A percentile compares a stretch with the other conserved stretches of the same genome.
These are phyloP conservation scores for Nicotiana knightiana DNA, from an alignment of 257 asterid species.

Conservation along the genomic window DNA sequence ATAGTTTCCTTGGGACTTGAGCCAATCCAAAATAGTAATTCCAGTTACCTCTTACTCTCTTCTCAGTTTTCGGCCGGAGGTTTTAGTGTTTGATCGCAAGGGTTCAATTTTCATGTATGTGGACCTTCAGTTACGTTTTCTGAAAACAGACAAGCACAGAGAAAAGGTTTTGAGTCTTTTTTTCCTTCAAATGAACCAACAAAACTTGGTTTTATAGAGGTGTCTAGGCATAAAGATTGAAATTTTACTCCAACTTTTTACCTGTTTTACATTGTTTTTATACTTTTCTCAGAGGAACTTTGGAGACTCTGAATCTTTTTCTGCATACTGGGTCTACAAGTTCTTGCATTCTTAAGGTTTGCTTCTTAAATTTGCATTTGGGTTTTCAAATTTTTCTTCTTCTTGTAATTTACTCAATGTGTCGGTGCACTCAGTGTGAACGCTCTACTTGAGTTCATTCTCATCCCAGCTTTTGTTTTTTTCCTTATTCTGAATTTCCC, in stretches of 20 bases:
- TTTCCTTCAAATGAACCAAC: neutral
- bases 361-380: constrained; percentile 11
- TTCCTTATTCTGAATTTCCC: neutral
- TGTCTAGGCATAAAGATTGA: neutral
- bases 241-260: neutral
- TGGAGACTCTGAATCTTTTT: neutral
- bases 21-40: neutral
- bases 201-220: neutral
- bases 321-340: constrained; percentile 15
- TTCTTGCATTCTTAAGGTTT: constrained; percentile 15
- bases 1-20: neutral
- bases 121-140: neutral
- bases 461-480: neutral
- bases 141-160: neutral
- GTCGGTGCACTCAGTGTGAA: constrained; percentile 27
- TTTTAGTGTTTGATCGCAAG: neutral
- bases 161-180: neutral
- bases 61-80: neutral
- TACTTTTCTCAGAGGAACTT: constrained; percentile 1
- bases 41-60: neutral
- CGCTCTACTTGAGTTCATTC: too few relatives aligned
- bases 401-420: neutral
- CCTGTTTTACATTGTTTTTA: neutral
- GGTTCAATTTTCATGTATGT: neutral
- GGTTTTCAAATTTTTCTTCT: neutral